phyloP scores from a whole-genome alignment of 805 yeast genomes.

The Isabelozyma rhagii region DNA sequence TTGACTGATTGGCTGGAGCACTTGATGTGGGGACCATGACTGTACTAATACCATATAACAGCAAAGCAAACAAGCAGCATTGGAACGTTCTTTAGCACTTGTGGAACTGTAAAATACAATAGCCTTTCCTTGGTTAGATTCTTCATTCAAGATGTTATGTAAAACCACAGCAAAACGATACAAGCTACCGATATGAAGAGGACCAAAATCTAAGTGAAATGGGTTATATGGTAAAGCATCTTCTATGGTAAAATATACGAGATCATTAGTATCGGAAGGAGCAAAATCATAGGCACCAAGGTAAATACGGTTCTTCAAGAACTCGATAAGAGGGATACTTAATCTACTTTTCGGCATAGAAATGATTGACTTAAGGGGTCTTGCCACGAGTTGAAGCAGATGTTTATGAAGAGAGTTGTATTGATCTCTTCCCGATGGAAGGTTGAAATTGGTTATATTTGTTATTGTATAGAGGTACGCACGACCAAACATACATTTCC shows the following conservation, averaged over 20 bases:
- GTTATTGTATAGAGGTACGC: slow-evolving; percentile 7
- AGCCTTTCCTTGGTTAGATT: slow-evolving; percentile 78
- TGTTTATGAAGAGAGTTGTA: background rate
- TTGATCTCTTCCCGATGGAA: background rate
- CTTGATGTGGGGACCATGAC: slow-evolving; percentile 98
- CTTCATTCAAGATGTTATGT: slow-evolving; percentile 87
- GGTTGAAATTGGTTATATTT: slow-evolving; percentile 1
- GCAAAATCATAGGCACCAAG: slow-evolving; percentile 82
- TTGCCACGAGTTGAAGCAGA: background rate
- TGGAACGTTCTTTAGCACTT: slow-evolving; percentile 77
- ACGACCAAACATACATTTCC: slow-evolving; percentile 2
- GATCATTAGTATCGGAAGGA: slow-evolving; percentile 72
- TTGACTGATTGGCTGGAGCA: slow-evolving; percentile 89
- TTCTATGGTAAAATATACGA: slow-evolving; percentile 88
- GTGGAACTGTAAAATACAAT: slow-evolving; percentile 87
- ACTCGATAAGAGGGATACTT: slow-evolving; percentile 39
- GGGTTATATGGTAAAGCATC: slow-evolving; percentile 89
- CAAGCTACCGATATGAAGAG: slow-evolving; percentile 86
- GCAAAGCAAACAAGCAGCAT: slow-evolving; percentile 90
- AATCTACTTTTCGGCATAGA: slow-evolving; percentile 14
- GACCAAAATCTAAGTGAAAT: slow-evolving; percentile 97
- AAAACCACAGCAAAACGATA: slow-evolving; percentile 93
- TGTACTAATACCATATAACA: slow-evolving; percentile 95
- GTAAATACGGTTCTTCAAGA: slow-evolving; percentile 63
- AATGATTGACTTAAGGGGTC: background rate